Evolutionary conservation across 805 yeast genomes (phyloP), one percentile per base, ranked within the genome.

Genomic region (Debaryomyces tyrocola): DNA sequence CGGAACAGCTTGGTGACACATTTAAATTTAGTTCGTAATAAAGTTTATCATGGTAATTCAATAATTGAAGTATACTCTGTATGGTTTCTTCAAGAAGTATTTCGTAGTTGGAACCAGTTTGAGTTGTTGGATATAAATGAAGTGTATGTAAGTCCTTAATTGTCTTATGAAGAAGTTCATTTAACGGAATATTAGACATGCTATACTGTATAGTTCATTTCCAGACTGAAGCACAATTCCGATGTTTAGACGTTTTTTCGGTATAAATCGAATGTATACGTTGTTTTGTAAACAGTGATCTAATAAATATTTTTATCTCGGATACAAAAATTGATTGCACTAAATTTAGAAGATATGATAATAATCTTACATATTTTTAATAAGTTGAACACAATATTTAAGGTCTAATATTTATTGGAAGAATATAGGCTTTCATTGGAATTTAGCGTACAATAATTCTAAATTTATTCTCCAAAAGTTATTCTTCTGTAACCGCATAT

Each of bases 121-220:
- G 47, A 9, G 42, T 34, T 12, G 27, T 18, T n/a, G 27, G 15
- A 18, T 28, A 39, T 28, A 28, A 29, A 41, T 54, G 55, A 12
- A 59, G 49, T n/a, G 44, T 18, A 42, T 54, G 56, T 10, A 60
- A 45, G 27, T 55, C 52, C 41, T 52, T 48, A 33, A 59, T 47
- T 6, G 58, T 57, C 14, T 45, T 46, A 38, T 50, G 56, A 11
- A 59, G 55, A 17, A 57, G 48, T 20, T 47, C 54, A 34, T 54
- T 51, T 47, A 57, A 38, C 18, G 37, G n/a, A 17, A 20, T 17
- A 35, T 28, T 44, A 33, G 31, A 24, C 48, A 44, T 38, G 17
- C 34, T 31, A 31, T 31, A 31, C 11, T 14, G 8, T 31, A 8
- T 14, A 14, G 34, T 31, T 12, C 34, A 31, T 31, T 14, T 31